Evolutionary conservation across 2,329 filamentous ascomycete species (phyloP), one percentile per base, ranked within the genome.

Genomic region (Curvularia spicifera): DNA sequence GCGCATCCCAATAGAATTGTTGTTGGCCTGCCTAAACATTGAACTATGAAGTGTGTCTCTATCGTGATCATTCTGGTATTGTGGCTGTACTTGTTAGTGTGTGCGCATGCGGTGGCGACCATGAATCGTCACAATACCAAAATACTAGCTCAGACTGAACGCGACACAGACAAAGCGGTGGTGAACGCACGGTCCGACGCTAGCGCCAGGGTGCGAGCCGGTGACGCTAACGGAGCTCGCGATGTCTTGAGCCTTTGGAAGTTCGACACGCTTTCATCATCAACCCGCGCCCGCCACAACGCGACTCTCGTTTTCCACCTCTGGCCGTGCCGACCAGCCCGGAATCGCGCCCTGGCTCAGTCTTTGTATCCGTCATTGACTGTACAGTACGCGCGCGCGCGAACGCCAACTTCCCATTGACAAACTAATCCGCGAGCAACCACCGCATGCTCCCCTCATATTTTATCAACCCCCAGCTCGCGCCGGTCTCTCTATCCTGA

Each of bases 391-490:
- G 54, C 53, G 51, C 35, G 37, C 53, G 43, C 13, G 26, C 26
- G 6, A 50, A 40, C 18, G 26, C 18, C 15, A 50, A 43, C 18
- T 29, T 57, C 35, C 28, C 35, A 46, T 22, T 52, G 44, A 51
- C 46, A 35, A 61, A 33, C 51, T 50, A 46, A 57, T 51, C 43
- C 56, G 45, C 62, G 55, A 60, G 55, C 53, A 59, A 53, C 49
- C 22, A 60, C 61, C 71, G 71, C 64, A 73, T 76, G 72, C 68
- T 66, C 67, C 57, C 57, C 71, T 56, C 61, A 58, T 57, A 65
- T 51, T 59, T 47, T 46, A 58, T 63, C 58, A 61, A 67, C 55
- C 59, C 48, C 56, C 46, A 56, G 61, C 61, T 66, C 63, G 54
- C 61, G 54, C 64, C 59, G 66, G 69, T 64, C 70, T 71, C 66